Evolutionary conservation across 805 yeast species (phyloP), one percentile per base, ranked within the genome.

Genomic region (Wickerhamiella bombiphila): DNA sequence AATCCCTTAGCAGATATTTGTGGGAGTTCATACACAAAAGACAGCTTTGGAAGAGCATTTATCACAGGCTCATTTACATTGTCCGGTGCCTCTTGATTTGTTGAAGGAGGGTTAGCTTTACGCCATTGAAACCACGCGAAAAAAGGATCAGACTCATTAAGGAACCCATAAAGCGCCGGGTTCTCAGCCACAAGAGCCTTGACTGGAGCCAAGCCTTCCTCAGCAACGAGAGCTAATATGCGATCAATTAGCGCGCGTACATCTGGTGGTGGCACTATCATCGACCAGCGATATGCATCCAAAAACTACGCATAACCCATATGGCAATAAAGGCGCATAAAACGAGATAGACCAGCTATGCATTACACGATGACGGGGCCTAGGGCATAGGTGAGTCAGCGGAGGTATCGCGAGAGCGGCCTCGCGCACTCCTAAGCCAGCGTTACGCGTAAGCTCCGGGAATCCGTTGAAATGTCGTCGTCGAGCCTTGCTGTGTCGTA

Each of bases 1-100:
- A 79, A 57, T 53, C 85, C 94, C 22, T 66, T 59, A 0, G 68
- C 52, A 0, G 88, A 71, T 2, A 82, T 61, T 13, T 60, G 59
- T 13, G 63, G 52, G 47, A 6, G 42, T 36, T 18, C 36, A 25
- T 32, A 35, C 22, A 18, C 32, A 33, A 44, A 44, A 13, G 22
- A 24, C 21, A 42, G 34, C 13, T 38, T 36, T 21, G 26, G 26
- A 68, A 60, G 31, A 52, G 49, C 26, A 52, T 49, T 20, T 47
- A 42, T 6, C 15, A 22, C 18, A 8, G 33, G 13, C 5, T 46
- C 45, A 36, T 47, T 22, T 29, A 43, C 40, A 48, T 53, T 35
- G 11, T 38, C 25, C 3, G 35, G 22, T n/a, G 32, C 21, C 5
- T 32, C 22, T 15, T 16, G 15, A 11, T 3, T 13, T 16, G 18